phyloP scores from a whole-genome alignment of 176 grass and related monocot species.

The Melocanna baccifera region DNA sequence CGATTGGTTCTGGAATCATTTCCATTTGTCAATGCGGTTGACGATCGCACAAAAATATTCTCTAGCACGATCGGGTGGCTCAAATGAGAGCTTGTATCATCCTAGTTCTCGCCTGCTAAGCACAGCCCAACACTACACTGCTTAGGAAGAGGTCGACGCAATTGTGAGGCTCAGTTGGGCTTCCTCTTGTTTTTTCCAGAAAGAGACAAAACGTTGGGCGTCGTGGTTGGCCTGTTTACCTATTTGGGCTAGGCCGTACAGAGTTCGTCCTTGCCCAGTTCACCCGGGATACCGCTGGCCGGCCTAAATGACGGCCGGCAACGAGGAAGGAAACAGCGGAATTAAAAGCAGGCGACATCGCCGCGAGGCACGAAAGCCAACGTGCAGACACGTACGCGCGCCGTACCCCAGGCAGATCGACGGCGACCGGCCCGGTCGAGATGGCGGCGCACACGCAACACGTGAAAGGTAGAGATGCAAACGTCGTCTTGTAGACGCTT shows the following conservation, averaged over 20 bases:
- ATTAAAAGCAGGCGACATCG: background rate
- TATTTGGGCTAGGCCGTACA: background rate
- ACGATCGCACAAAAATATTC: too few relatives aligned
- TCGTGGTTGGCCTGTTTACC: background rate
- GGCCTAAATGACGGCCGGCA: background rate
- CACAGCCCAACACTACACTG: too few relatives aligned
- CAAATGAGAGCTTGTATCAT: too few relatives aligned
- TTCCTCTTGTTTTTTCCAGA: background rate
- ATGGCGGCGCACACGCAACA: background rate
- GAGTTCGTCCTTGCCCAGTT: background rate
- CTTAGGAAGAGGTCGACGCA: too few relatives aligned
- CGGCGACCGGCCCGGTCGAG: background rate
- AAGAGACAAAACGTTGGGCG: background rate
- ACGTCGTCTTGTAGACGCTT: background rate
- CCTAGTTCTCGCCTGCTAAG: too few relatives aligned
- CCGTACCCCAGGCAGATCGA: background rate
- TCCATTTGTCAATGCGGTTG: too few relatives aligned
- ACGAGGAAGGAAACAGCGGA: too few relatives aligned
- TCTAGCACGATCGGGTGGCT: too few relatives aligned
- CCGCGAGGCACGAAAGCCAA: background rate
- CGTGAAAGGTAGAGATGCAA: background rate
- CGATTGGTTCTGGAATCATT: too few relatives aligned
- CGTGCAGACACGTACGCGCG: too few relatives aligned
- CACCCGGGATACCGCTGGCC: background rate
- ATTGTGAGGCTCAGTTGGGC: too few relatives aligned